These are phyloP conservation scores for Coemansia sp. DNA, from an alignment of 371 early-diverging fungal species.

Conservation along the genomic window DNA sequence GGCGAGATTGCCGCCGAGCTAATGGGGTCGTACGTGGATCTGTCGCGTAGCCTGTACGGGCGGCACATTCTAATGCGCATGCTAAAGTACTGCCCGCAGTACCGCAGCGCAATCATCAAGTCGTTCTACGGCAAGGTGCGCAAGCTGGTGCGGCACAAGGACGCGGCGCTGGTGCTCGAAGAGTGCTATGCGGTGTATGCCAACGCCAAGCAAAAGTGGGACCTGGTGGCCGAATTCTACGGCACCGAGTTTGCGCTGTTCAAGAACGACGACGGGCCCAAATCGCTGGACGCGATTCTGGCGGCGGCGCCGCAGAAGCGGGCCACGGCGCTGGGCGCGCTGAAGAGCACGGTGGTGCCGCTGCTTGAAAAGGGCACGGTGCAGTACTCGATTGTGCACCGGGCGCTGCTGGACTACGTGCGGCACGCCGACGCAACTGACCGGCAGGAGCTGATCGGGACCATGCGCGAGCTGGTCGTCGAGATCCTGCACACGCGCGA, in stretches of 20 bases:
- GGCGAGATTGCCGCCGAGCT: constrained; percentile 79
- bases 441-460: constrained; percentile 65
- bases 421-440: constrained; percentile 60
- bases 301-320: constrained; percentile 73
- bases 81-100: constrained; percentile 76
- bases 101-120: constrained; percentile 70
- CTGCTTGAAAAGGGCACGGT: constrained; percentile 84
- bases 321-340: constrained; percentile 68
- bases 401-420: constrained; percentile 82
- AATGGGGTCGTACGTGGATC: constrained; percentile 68
- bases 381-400: constrained; percentile 83
- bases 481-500: constrained; percentile 90
- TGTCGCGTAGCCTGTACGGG: constrained; percentile 83
- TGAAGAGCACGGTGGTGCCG: constrained; percentile 67
- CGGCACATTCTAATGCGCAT: constrained; percentile 85
- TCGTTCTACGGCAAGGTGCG: constrained; percentile 82
- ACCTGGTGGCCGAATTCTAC: constrained; percentile 88
- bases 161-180: constrained; percentile 82
- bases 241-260: constrained; percentile 89
- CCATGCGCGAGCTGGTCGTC: constrained; percentile 79
- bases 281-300: constrained; percentile 68
- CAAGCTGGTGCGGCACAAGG: constrained; percentile 77
- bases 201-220: constrained; percentile 71
- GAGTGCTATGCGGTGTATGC: constrained; percentile 80
- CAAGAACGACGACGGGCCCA: constrained; percentile 53